Percentiles rank a stretch among this genome's conserved stretches.
These are phyloP conservation scores for Arachnomyces sp. DNA, from an alignment of 2,329 filamentous ascomycete species.

Conservation along the genomic window DNA sequence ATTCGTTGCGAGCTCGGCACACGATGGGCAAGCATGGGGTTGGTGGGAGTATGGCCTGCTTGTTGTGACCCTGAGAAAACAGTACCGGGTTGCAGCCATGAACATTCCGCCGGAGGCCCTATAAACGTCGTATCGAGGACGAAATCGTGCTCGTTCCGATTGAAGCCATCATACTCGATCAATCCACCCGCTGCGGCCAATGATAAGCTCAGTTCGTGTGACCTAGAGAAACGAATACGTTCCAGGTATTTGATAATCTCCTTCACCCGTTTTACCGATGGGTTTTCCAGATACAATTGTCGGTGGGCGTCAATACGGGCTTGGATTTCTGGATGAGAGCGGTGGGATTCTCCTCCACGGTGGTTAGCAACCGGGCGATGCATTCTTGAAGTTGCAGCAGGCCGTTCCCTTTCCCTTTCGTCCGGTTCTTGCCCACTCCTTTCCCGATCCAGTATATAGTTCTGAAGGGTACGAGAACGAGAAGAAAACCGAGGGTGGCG, in stretches of 20 bases:
- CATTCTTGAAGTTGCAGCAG: conserved; percentile 3
- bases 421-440: conserved; percentile 15
- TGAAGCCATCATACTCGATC: conserved; percentile 45
- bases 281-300: conserved; percentile 28
- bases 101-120: conserved; percentile 46
- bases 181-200: conserved; percentile 48
- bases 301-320: conserved; percentile 30
- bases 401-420: conserved; percentile 10
- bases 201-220: conserved; percentile 48
- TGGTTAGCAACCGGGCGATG: background rate
- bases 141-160: conserved; percentile 49
- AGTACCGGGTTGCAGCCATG: conserved; percentile 56
- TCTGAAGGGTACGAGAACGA: conserved; percentile 32
- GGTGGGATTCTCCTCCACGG: background rate
- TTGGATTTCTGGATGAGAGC: conserved; percentile 28
- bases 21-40: conserved; percentile 23
- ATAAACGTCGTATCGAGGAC: conserved; percentile 48
- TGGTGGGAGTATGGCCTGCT: conserved; percentile 34
- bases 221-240: conserved; percentile 47
- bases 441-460: conserved; percentile 32
- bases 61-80: conserved; percentile 57
- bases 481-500: conserved; percentile 31
- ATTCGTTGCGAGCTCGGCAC: conserved; percentile 19
- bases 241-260: conserved; percentile 57
- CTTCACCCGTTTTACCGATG: conserved; percentile 39